Evolutionary conservation across 1,284 basidiomycete genomes (phyloP), one percentile per base, ranked within the genome.

Genomic region (Apiotrichum veenhuisii): DNA sequence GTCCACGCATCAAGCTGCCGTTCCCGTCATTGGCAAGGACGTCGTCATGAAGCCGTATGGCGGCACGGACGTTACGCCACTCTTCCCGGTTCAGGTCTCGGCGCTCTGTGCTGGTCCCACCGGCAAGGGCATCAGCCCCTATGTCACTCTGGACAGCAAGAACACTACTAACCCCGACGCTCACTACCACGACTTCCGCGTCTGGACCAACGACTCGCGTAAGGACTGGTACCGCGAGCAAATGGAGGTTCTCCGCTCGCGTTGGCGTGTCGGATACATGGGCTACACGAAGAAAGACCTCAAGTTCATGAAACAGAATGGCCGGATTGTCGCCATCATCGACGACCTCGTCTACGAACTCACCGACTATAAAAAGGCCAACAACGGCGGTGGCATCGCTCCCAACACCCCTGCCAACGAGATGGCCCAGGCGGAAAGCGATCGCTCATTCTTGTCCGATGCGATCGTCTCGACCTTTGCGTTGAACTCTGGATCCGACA

Each of bases 151-250:
- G 47, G 84, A 86, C 68, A 84, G 87, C 11, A 82, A 80, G 61
- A 99, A 98, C 80, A 22, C 40, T 18, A 87, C 89, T 23, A 88
- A 93, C 68, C 68, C 78, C 9, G 90, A 91, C 69, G 79, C 74
- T 23, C 75, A 89, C n/a, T 98, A 98, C 74, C 95, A 98, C 75
- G 94, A 98, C 74, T 98, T 98, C 84, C 87, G 93, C 41, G 85
- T 84, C 0, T 86, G 81, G 68, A 89, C 87, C 27, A 88, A 87
- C 59, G 94, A 98, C 71, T 87, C 87, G 0, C 85, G 94, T 23
- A 92, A 93, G 0, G 95, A 98, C 74, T 99, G 95, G 96, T 98
- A 98, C 77, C 92, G 88, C 65, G 89, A 98, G 79, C 83, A 81
- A 63, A 94, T 94, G 91, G 86, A 87, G 8, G 78, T 83, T 67